These are phyloP conservation scores for Trapa incisa DNA, from an alignment of 345 rosid species.

Conservation along the genomic window DNA sequence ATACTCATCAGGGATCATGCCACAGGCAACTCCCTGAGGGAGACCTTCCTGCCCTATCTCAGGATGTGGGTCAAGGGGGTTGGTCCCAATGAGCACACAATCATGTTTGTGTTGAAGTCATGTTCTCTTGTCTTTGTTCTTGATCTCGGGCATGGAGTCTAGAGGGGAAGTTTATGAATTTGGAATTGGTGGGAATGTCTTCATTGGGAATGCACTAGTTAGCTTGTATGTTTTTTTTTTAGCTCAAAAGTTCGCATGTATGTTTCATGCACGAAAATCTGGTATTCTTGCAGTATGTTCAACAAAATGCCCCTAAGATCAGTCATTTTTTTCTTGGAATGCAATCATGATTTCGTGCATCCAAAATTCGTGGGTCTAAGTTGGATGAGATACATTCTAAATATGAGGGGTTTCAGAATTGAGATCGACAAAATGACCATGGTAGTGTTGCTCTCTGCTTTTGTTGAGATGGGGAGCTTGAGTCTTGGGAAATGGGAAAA, in stretches of 20 bases:
- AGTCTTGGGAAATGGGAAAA: conserved; percentile 63
- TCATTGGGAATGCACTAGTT: conserved; percentile 49
- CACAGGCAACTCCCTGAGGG: conserved; percentile 33
- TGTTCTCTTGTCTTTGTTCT: conserved; percentile 38
- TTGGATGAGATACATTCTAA: conserved; percentile 29
- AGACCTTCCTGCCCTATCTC: conserved; percentile 36
- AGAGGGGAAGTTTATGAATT: conserved; percentile 42
- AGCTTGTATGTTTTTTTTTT: conserved; percentile 22
- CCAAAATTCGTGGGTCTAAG: conserved; percentile 24
- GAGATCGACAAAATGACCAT: conserved; percentile 60
- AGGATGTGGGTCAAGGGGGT: conserved; percentile 51
- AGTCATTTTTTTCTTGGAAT: conserved; percentile 58
- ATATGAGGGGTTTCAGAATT: conserved; percentile 38
- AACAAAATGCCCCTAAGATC: conserved; percentile 54
- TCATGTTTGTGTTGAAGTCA: conserved; percentile 61
- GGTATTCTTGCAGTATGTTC: conserved; percentile 49
- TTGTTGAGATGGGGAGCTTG: conserved; percentile 43
- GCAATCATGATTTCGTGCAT: conserved; percentile 48
- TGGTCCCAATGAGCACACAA: conserved; percentile 48
- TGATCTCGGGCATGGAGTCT: conserved; percentile 51
- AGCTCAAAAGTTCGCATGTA: too few species aligned
- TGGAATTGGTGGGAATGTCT: conserved; percentile 57
- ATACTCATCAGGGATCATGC: conserved; percentile 56
- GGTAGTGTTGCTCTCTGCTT: conserved; percentile 54
- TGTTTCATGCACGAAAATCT: conserved; percentile 48